Percentiles rank a stretch among this genome's conserved stretches.
Conservation (phyloP, 345 rosid genomes). For the Microthlaspi erraticum region DNA sequence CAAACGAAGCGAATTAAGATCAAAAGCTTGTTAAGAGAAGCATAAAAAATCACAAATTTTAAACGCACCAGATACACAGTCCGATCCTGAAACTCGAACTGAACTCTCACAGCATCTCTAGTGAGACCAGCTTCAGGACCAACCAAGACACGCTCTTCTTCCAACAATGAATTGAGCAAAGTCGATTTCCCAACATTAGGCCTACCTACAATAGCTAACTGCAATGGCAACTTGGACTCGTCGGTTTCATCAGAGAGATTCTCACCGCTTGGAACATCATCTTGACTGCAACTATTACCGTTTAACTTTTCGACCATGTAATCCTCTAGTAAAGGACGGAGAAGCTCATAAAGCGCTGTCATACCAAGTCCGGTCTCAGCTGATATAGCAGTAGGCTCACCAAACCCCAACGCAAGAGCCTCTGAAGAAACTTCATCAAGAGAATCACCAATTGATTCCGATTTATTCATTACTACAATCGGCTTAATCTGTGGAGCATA, state of each 20-base stretch:
- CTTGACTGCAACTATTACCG: conserved; percentile 53
- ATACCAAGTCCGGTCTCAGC: conserved; percentile 98
- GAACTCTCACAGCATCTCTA: conserved; percentile 90
- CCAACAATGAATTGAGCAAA: conserved; percentile 77
- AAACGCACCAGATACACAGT: conserved; percentile 74
- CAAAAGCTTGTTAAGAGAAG: neutral
- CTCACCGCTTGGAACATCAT: conserved; percentile 42
- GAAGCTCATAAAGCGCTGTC: conserved; percentile 78
- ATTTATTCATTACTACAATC: conserved; percentile 81
- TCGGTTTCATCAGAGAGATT: conserved; percentile 55
- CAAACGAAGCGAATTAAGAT: neutral
- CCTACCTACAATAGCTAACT: conserved; percentile 90
- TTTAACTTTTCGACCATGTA: conserved; percentile 58
- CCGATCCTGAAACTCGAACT: conserved; percentile 81
- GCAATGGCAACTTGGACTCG: conserved; percentile 79
- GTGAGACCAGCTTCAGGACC: conserved; percentile 99
- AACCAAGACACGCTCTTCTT: conserved; percentile 94
- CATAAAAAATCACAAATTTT: neutral
- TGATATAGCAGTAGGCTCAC: conserved; percentile 89
- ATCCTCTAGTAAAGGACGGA: conserved; percentile 69
- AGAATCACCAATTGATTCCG: conserved; percentile 69
- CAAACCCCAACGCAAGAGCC: conserved; percentile 72
- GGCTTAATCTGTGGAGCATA: conserved; percentile 78
- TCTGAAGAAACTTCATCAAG: conserved; percentile 72
- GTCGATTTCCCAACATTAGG: conserved; percentile 99